These are phyloP conservation scores for Macrophomina pseudophaseolina DNA, from an alignment of 2,329 filamentous ascomycete genomes.

Conservation along the genomic window DNA sequence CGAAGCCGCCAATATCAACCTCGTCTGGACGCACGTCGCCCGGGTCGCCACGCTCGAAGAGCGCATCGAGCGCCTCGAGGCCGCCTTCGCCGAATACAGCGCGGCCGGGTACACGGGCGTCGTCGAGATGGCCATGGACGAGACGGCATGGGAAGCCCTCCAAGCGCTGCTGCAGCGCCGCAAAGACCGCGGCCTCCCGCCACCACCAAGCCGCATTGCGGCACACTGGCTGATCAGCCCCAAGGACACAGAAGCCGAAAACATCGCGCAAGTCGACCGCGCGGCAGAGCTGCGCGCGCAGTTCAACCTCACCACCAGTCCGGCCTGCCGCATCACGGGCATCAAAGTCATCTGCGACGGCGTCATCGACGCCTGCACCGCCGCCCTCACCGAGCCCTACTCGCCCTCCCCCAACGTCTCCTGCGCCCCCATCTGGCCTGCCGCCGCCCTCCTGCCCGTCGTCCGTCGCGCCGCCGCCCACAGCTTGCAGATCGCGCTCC, in stretches of 20 bases:
- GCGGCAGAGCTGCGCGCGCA: slow-evolving; percentile 55
- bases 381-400: slow-evolving; percentile 65
- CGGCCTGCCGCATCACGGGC: slow-evolving; percentile 60
- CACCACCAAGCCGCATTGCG: slow-evolving; percentile 55
- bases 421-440: slow-evolving; percentile 58
- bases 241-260: slow-evolving; percentile 50
- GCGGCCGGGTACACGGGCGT: slow-evolving; percentile 60
- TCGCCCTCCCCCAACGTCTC: slow-evolving; percentile 52
- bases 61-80: slow-evolving; percentile 52
- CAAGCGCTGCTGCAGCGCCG: background rate
- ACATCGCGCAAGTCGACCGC: slow-evolving; percentile 56
- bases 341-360: slow-evolving; percentile 71
- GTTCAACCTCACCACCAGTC: slow-evolving; percentile 52
- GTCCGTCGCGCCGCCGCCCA: slow-evolving; percentile 60
- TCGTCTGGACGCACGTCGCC: slow-evolving; percentile 62
- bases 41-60: slow-evolving; percentile 55
- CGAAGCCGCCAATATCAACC: slow-evolving; percentile 59
- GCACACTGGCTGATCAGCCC: slow-evolving; percentile 63
- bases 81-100: slow-evolving; percentile 57
- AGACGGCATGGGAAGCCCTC: slow-evolving; percentile 59
- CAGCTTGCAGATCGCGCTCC: slow-evolving; percentile 66
- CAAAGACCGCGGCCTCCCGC: slow-evolving; percentile 35
- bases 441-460: slow-evolving; percentile 58
- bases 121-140: slow-evolving; percentile 66
- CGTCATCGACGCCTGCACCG: slow-evolving; percentile 69